phyloP scores from a whole-genome alignment of 495 filamentous ascomycete species.

The Collariella sp. region DNA sequence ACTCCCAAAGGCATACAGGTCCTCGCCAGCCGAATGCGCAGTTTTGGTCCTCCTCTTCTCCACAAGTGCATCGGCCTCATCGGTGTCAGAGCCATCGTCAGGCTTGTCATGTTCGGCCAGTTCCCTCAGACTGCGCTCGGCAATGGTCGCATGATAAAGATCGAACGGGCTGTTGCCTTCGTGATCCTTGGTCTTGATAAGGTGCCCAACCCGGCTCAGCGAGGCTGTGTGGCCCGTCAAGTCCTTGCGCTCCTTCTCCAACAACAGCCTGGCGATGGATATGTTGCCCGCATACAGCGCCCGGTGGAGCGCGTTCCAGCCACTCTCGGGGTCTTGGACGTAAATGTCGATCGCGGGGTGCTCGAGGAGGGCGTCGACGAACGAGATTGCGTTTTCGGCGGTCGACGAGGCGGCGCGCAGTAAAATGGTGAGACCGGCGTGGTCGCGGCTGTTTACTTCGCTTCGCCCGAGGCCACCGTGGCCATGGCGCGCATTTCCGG shows the following conservation, averaged over 20 bases:
- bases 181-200: conserved; percentile 92
- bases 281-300: conserved; percentile 91
- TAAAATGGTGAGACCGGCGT: conserved; percentile 69
- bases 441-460: conserved; percentile 77
- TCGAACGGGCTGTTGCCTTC: conserved; percentile 94
- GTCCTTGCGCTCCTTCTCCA: conserved; percentile 65
- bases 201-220: conserved; percentile 43
- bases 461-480: conserved; percentile 47
- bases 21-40: conserved; percentile 51
- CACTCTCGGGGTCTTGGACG: conserved; percentile 78
- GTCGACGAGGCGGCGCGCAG: conserved; percentile 74
- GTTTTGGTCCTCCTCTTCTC: conserved; percentile 6
- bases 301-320: conserved; percentile 91
- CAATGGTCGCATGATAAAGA: conserved; percentile 75
- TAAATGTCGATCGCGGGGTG: conserved; percentile 82
- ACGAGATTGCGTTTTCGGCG: conserved; percentile 54
- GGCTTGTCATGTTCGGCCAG: conserved; percentile 14
- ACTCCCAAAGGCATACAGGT: conserved; percentile 86
- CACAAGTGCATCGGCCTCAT: conserved; percentile 22
- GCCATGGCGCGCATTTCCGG: conserved; percentile 22
- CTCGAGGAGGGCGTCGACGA: conserved; percentile 68
- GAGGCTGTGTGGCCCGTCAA: conserved; percentile 43
- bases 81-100: conserved; percentile 38
- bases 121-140: conserved; percentile 41
- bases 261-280: conserved; percentile 69